A percentile compares a stretch with the other conserved stretches of the same genome.
Conservation (phyloP, 768 basidiomycete species). For the Mycena crocata region DNA sequence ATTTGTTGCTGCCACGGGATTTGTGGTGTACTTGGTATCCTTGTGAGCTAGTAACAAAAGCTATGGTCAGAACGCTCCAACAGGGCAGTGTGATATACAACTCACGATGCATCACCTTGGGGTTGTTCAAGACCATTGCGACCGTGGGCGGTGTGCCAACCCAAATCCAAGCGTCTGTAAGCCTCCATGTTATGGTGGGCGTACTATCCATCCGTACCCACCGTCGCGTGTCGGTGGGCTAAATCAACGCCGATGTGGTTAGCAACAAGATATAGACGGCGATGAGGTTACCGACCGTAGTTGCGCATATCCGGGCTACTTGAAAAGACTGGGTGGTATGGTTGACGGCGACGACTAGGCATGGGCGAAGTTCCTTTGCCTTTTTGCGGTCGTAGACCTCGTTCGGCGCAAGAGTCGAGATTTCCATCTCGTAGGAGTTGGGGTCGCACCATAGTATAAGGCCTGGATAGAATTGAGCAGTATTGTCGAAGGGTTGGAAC, state of each 20-base stretch:
- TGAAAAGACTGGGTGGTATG: background rate
- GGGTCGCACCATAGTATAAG: conserved; percentile 43
- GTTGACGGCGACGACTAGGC: conserved; percentile 28
- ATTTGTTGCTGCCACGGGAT: conserved; percentile 12
- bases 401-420: conserved; percentile 14
- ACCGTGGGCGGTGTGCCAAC: conserved; percentile 27
- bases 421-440: conserved; percentile 19
- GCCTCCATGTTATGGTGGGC: conserved; percentile 19
- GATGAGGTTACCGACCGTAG: conserved; percentile 9
- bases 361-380: conserved; percentile 21
- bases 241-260: background rate
- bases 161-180: conserved; percentile 30
- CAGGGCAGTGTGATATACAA: background rate
- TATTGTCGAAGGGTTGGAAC: conserved; percentile 25
- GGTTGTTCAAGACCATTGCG: conserved; percentile 19
- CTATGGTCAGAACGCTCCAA: background rate
- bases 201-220: conserved; percentile 26
- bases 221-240: conserved; percentile 26
- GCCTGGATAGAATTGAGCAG: conserved; percentile 24
- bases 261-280: background rate
- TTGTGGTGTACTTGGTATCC: background rate
- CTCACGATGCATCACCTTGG: conserved; percentile 21
- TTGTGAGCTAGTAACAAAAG: conserved; percentile 21
- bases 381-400: conserved; percentile 14
- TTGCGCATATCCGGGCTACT: conserved; percentile 21